Conservation (phyloP, 345 rosid genomes). For the Rhodamnia rubescens region DNA sequence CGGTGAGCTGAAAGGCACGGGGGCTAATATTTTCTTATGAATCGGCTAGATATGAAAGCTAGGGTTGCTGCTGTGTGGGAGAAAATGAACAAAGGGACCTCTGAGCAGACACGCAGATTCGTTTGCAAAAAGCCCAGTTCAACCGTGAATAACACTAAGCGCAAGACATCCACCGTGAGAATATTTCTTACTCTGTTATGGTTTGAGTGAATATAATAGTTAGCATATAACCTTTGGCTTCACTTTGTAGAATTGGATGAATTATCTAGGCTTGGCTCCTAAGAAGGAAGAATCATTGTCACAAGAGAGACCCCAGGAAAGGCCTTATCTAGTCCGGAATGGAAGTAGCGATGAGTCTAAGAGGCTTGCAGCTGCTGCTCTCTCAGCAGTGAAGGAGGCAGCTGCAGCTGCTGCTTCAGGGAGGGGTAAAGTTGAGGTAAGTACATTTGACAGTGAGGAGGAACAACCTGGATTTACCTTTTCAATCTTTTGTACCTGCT, state of each 20-base stretch:
- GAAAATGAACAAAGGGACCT: constrained; percentile 49
- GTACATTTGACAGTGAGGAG: not conserved
- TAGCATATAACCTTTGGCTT: not conserved
- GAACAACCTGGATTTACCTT: not conserved
- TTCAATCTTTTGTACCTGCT: not conserved
- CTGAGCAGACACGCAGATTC: constrained; percentile 13
- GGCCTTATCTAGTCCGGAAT: constrained; percentile 8
- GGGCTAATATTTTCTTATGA: not conserved
- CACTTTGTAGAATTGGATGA: constrained; percentile 33
- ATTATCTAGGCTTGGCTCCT: constrained; percentile 30
- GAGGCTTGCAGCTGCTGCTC: constrained; percentile 77
- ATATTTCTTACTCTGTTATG: not conserved
- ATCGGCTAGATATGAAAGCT: constrained; percentile 20
- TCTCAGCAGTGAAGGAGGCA: constrained; percentile 75
- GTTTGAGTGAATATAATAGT: not conserved
- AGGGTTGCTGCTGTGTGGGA: constrained; percentile 51
- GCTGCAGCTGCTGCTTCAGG: constrained; percentile 39
- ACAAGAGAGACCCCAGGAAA: constrained; percentile 2
- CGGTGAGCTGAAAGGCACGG: not conserved
- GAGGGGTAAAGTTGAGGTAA: constrained; percentile 78
- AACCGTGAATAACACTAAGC: constrained; percentile 8
- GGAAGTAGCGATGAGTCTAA: constrained; percentile 45
- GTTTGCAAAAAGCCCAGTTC: constrained; percentile 17
- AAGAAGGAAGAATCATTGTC: constrained; percentile 6
- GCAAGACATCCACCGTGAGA: constrained; percentile 33